phyloP scores from a whole-genome alignment of 768 basidiomycete species.

The Russula sp. region DNA sequence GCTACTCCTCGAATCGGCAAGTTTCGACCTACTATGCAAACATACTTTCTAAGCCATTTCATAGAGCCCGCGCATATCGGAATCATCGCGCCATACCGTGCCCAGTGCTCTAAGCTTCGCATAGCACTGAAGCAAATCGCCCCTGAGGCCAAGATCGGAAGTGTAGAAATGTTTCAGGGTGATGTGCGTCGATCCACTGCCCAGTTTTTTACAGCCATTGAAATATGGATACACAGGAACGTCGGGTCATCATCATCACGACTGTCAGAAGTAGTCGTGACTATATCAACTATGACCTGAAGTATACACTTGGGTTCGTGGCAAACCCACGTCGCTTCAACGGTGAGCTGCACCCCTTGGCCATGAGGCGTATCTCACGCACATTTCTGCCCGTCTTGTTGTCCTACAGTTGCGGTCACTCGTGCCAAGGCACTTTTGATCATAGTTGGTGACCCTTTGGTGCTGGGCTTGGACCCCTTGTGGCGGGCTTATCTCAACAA shows the following conservation, averaged over 20 bases:
- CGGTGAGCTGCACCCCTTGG: conserved; percentile 16
- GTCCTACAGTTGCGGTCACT: conserved; percentile 48
- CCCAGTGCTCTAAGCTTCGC: conserved; percentile 35
- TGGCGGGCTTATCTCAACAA: conserved; percentile 60
- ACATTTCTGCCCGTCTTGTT: background rate
- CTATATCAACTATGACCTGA: conserved; percentile 21
- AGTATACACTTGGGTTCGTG: conserved; percentile 29
- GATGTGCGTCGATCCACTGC: conserved; percentile 34
- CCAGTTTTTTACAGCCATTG: background rate
- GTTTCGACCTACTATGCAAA: background rate
- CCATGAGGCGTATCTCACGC: background rate
- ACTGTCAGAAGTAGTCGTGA: conserved; percentile 35
- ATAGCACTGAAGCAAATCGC: conserved; percentile 31
- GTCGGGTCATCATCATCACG: conserved; percentile 36
- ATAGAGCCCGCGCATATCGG: conserved; percentile 51
- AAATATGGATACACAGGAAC: conserved; percentile 30
- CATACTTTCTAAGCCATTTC: background rate
- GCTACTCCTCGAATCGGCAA: conserved; percentile 37
- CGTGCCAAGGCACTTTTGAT: conserved; percentile 55
- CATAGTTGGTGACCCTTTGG: conserved; percentile 52
- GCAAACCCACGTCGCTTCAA: conserved; percentile 31
- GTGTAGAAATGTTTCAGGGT: conserved; percentile 64
- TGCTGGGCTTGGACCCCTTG: conserved; percentile 55
- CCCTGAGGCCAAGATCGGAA: conserved; percentile 49
- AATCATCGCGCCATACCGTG: conserved; percentile 57